A percentile compares a stretch with the other conserved stretches of the same genome.
phyloP scores from a whole-genome alignment of 192 early-diverging fungal species.

The Dimargaris cristalligena region DNA sequence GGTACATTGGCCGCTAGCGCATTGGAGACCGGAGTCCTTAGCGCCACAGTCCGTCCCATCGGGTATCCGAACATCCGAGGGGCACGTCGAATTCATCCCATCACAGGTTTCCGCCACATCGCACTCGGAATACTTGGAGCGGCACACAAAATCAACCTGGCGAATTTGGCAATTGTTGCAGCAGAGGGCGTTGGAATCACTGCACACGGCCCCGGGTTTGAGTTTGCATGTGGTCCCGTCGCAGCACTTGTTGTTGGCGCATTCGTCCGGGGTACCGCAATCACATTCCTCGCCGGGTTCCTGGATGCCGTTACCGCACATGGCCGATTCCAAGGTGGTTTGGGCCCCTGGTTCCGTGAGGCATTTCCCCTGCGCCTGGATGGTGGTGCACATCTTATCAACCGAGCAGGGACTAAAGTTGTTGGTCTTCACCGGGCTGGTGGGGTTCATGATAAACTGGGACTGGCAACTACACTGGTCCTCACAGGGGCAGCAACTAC shows the following conservation, averaged over 20 bases:
- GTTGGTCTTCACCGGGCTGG: slow-evolving; percentile 39
- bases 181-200: slow-evolving; percentile 69
- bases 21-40: slow-evolving; percentile 21
- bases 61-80: slow-evolving; percentile 37
- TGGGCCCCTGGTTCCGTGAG: slow-evolving; percentile 25
- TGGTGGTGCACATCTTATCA: slow-evolving; percentile 31
- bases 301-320: slow-evolving; percentile 90
- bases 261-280: slow-evolving; percentile 52
- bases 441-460: slow-evolving; percentile 60
- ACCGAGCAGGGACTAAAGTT: slow-evolving; percentile 52
- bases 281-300: slow-evolving; percentile 87
- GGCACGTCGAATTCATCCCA: slow-evolving; percentile 53
- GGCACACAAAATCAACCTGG: slow-evolving; percentile 42
- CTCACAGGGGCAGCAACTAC: slow-evolving; percentile 55
- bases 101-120: slow-evolving; percentile 64
- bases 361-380: slow-evolving; percentile 17
- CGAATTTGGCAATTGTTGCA: slow-evolving; percentile 52
- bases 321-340: slow-evolving; percentile 31
- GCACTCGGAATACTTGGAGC: slow-evolving; percentile 57
- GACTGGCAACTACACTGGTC: slow-evolving; percentile 45
- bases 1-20: slow-evolving; percentile 57
- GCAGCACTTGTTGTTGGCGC: slow-evolving; percentile 69
- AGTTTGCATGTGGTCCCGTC: slow-evolving; percentile 63
- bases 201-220: slow-evolving; percentile 56
- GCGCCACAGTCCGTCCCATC: slow-evolving; percentile 53